phyloP scores from a whole-genome alignment of 139 green algal genomes.

The Chlorella sp. region DNA sequence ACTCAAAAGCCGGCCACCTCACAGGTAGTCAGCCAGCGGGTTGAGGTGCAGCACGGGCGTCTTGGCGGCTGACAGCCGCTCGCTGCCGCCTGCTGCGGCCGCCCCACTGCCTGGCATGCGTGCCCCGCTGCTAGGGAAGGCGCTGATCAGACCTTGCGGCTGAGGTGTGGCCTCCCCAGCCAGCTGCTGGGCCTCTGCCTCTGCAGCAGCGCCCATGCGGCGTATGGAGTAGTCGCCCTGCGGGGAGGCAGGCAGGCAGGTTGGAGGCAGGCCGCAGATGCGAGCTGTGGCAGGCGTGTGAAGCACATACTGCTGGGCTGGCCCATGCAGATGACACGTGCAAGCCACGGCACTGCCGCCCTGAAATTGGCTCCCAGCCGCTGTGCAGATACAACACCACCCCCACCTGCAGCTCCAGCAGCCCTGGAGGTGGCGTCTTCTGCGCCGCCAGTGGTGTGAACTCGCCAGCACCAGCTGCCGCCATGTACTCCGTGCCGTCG shows the following conservation, averaged over 20 bases:
- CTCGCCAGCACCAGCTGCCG: neutral
- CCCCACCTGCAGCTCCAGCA: slow-evolving; percentile 23
- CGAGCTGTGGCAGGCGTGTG: neutral
- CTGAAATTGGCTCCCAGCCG: too few relatives aligned
- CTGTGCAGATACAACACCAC: too few relatives aligned
- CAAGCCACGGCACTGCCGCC: too few relatives aligned
- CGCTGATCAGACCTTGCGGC: neutral
- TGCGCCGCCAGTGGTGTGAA: slow-evolving; percentile 8
- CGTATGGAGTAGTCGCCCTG: slow-evolving; percentile 36
- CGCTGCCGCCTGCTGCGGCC: neutral
- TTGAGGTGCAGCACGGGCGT: slow-evolving; percentile 22
- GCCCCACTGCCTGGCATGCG: neutral
- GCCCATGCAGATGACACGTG: neutral
- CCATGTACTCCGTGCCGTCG: slow-evolving; percentile 4
- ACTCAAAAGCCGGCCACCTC: too few relatives aligned
- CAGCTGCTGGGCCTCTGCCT: neutral
- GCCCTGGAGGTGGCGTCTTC: slow-evolving; percentile 18
- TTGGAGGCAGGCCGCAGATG: neutral
- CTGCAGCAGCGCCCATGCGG: neutral
- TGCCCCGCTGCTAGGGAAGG: slow-evolving; percentile 1
- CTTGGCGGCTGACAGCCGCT: slow-evolving; percentile 20
- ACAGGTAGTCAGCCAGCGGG: slow-evolving; percentile 12
- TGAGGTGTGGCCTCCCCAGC: slow-evolving; percentile 8
- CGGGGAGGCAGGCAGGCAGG: neutral
- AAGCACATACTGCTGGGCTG: too few relatives aligned